Percentiles rank a stretch among this genome's conserved stretches.
These are phyloP conservation scores for Penicillium lividum DNA, from an alignment of 495 filamentous ascomycete species.

Conservation along the genomic window DNA sequence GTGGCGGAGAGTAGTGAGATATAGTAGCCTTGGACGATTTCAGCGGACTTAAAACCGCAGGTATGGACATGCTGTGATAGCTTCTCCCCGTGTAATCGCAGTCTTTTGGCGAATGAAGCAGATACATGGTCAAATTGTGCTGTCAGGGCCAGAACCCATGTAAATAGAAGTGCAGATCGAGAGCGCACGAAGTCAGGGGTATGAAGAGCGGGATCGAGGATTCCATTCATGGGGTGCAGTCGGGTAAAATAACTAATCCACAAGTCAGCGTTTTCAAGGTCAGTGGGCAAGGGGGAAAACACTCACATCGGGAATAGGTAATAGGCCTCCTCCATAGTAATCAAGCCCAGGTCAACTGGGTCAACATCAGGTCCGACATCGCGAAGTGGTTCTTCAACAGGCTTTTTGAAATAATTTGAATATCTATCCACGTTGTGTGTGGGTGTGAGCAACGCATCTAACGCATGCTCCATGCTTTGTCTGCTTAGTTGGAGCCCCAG, in stretches of 20 bases:
- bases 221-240: slow-evolving; percentile 65
- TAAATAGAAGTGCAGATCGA: slow-evolving; percentile 63
- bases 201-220: slow-evolving; percentile 61
- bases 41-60: slow-evolving; percentile 60
- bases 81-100: slow-evolving; percentile 59
- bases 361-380: slow-evolving; percentile 61
- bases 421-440: slow-evolving; percentile 6
- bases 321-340: slow-evolving; percentile 56
- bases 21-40: slow-evolving; percentile 53
- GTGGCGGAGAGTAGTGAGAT: slow-evolving; percentile 30
- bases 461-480: slow-evolving; percentile 17
- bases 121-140: slow-evolving; percentile 58
- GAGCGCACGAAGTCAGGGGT: slow-evolving; percentile 59
- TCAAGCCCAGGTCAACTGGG: slow-evolving; percentile 61
- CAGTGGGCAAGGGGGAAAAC: background rate
- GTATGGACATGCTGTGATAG: slow-evolving; percentile 58
- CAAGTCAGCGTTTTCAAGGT: background rate
- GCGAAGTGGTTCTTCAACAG: slow-evolving; percentile 4
- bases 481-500: slow-evolving; percentile 23
- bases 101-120: slow-evolving; percentile 54
- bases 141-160: slow-evolving; percentile 61
- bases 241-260: slow-evolving; percentile 56
- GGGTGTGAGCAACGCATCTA: slow-evolving; percentile 17
- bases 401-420: slow-evolving; percentile 23
- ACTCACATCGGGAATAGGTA: slow-evolving; percentile 58